Percentiles rank a stretch among this genome's conserved stretches.
These are phyloP conservation scores for Cerrena zonata DNA, from an alignment of 1,284 basidiomycete genomes.

Conservation along the genomic window DNA sequence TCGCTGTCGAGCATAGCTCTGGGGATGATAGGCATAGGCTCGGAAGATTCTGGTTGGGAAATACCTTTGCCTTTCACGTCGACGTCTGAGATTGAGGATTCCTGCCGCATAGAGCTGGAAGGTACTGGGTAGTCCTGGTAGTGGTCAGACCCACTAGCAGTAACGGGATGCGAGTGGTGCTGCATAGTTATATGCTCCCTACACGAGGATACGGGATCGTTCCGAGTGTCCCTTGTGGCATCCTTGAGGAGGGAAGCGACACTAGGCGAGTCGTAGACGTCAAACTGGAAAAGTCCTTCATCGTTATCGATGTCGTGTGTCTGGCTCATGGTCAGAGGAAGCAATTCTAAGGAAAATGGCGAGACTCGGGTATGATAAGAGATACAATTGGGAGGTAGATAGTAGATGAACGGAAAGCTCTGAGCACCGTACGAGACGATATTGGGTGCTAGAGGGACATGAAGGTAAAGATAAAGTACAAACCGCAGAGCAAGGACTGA, in stretches of 20 bases:
- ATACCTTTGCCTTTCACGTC: constrained; percentile 45
- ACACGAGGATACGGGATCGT: constrained; percentile 5
- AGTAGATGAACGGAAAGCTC: not conserved
- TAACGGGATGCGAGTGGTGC: constrained; percentile 4
- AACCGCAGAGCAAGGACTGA: not conserved
- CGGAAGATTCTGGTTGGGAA: constrained; percentile 24
- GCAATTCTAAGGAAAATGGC: constrained; percentile 20
- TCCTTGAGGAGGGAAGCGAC: constrained; percentile 23
- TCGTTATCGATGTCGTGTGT: constrained; percentile 51
- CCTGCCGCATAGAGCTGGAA: constrained; percentile 5
- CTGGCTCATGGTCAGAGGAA: constrained; percentile 37
- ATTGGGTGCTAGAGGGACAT: not conserved
- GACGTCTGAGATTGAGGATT: constrained; percentile 11
- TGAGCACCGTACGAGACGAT: constrained; percentile 1
- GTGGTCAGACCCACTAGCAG: constrained; percentile 4
- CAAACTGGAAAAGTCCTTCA: constrained; percentile 47
- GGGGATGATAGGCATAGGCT: constrained; percentile 41
- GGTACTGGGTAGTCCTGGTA: constrained; percentile 9
- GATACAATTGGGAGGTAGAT: constrained; percentile 4
- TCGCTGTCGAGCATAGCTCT: constrained; percentile 18
- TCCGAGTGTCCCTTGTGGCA: constrained; percentile 19
- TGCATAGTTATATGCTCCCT: not conserved
- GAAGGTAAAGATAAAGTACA: not conserved
- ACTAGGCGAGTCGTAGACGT: constrained; percentile 36
- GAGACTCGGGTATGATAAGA: constrained; percentile 8